Conservation (phyloP, 176 grass and related monocot genomes). For the Luzula sylvatica region DNA sequence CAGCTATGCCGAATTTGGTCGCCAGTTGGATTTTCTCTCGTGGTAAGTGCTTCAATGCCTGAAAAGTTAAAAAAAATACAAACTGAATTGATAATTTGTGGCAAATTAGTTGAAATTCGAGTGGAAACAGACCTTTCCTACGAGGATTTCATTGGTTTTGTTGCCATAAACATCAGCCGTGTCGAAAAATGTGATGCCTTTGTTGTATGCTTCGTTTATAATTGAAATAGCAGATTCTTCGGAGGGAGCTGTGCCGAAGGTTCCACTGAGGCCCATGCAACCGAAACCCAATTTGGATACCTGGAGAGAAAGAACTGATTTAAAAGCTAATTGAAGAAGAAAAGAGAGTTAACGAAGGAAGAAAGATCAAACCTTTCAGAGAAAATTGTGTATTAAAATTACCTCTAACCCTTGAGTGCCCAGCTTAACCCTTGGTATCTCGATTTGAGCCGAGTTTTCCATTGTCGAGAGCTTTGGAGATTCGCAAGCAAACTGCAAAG, state of each 20-base stretch:
- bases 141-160: conserved; percentile 40
- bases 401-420: conserved; percentile 57
- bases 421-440: conserved; percentile 41
- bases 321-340: conserved; percentile 3
- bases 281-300: conserved; percentile 82
- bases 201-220: conserved; percentile 42
- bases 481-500: too few species aligned
- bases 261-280: conserved; percentile 62
- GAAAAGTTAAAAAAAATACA: conserved; percentile 3
- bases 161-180: conserved; percentile 31
- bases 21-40: conserved; percentile 17
- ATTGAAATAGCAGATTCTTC: conserved; percentile 40
- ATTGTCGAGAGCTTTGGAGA: neutral
- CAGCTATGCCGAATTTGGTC: conserved; percentile 11
- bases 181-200: conserved; percentile 62
- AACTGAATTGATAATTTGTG: neutral
- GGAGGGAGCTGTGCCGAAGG: conserved; percentile 43
- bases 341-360: neutral
- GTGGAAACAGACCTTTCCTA: conserved; percentile 43
- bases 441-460: conserved; percentile 10
- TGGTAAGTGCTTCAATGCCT: conserved; percentile 19
- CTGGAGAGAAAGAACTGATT: conserved; percentile 20
- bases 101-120: neutral
- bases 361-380: neutral
- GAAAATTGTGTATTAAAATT: neutral